Evolutionary conservation across 116 monocot genomes (phyloP).

Genomic region (Thalassia testudinum): DNA sequence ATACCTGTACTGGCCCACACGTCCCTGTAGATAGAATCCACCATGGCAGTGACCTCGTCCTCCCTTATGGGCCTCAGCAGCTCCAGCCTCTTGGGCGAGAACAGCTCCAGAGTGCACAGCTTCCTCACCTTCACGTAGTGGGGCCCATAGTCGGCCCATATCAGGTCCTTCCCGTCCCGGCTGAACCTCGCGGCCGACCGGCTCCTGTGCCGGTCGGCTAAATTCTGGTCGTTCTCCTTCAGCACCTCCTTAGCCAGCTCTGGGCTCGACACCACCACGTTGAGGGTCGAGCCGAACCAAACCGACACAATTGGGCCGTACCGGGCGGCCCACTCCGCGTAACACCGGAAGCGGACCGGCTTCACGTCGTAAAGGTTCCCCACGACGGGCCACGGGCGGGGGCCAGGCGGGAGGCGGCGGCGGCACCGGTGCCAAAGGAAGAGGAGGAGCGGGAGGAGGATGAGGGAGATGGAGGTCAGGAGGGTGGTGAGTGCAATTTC

Average conservation of each 20-base stretch:
- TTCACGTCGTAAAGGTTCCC: conserved; percentile 71
- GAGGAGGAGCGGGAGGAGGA: conserved; percentile 5
- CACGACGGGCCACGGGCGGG: conserved; percentile 52
- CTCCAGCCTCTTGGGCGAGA: conserved; percentile 60
- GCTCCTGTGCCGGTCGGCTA: conserved; percentile 62
- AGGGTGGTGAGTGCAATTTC: neutral
- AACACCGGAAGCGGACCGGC: conserved; percentile 75
- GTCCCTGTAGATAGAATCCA: conserved; percentile 44
- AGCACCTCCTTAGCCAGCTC: conserved; percentile 67
- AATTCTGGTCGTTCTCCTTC: conserved; percentile 68
- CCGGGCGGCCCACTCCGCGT: conserved; percentile 53
- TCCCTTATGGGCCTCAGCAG: conserved; percentile 67
- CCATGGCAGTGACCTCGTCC: conserved; percentile 95
- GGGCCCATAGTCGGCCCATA: conserved; percentile 89
- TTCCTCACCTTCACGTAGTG: conserved; percentile 91
- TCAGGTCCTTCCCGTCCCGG: conserved; percentile 55
- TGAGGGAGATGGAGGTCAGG: neutral
- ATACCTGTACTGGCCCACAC: neutral
- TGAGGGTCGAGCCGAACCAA: conserved; percentile 71
- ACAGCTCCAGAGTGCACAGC: conserved; percentile 74
- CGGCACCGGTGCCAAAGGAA: conserved; percentile 10
- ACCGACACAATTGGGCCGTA: conserved; percentile 86
- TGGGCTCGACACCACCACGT: conserved; percentile 61
- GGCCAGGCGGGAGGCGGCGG: conserved; percentile 43
- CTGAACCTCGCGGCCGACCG: conserved; percentile 65